These are phyloP conservation scores for Colletotrichum sp. DNA, from an alignment of 2,329 filamentous ascomycete genomes.

Conservation along the genomic window DNA sequence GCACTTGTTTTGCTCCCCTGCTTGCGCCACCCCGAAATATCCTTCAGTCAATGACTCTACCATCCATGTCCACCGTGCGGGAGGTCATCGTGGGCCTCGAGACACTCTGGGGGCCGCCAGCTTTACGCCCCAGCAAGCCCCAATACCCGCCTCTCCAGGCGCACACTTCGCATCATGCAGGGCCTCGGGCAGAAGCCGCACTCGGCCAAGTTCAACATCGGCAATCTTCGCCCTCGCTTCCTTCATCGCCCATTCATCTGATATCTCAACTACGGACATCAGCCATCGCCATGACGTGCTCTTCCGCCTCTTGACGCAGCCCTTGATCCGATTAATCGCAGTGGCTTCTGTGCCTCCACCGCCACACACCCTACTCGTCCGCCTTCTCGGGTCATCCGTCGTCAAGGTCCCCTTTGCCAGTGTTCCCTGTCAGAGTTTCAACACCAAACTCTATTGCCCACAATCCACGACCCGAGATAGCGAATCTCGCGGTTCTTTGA, in stretches of 20 bases:
- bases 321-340: background rate
- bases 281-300: background rate
- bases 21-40: background rate
- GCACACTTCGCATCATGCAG: background rate
- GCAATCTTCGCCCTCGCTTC: background rate
- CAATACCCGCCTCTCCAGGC: background rate
- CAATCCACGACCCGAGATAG: background rate
- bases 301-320: background rate
- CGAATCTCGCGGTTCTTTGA: background rate
- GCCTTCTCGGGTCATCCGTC: constrained; percentile 9
- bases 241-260: background rate
- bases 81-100: constrained; percentile 4
- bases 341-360: background rate
- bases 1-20: background rate
- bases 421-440: constrained; percentile 17
- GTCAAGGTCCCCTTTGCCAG: constrained; percentile 5
- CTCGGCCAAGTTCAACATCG: background rate
- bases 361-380: background rate
- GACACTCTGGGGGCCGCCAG: background rate
- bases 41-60: background rate
- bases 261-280: background rate
- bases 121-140: background rate
- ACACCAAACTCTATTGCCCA: constrained; percentile 10
- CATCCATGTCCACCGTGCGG: background rate
- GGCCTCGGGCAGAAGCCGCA: background rate